Conservation (phyloP, 139 green algal genomes). For the Chlamydomonas sphaeroides region DNA sequence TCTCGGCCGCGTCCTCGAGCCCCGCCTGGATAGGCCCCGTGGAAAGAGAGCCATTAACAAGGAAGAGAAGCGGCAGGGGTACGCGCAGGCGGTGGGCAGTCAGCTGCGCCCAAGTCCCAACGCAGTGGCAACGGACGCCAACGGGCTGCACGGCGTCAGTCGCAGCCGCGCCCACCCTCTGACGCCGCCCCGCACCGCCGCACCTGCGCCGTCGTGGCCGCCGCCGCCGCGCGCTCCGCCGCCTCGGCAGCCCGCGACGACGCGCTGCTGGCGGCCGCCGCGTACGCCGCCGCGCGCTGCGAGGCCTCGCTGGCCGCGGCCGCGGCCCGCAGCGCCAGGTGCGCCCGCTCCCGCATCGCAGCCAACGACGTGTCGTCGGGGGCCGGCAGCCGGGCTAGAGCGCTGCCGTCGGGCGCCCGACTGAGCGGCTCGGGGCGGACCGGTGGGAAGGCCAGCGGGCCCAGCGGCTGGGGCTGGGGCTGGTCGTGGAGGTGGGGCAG, state of each 20-base stretch:
- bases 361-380: not conserved
- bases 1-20: conserved; percentile 18
- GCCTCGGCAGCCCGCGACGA: conserved; percentile 39
- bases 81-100: too few species aligned
- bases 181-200: too few species aligned
- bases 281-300: conserved; percentile 44
- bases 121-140: not conserved
- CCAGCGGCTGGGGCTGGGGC: too few species aligned
- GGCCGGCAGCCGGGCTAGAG: conserved; percentile 1
- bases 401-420: conserved; percentile 13
- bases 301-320: conserved; percentile 39
- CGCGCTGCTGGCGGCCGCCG: conserved; percentile 39
- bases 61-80: too few species aligned
- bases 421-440: conserved; percentile 31
- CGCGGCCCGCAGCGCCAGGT: conserved; percentile 25
- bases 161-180: too few species aligned
- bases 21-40: too few species aligned
- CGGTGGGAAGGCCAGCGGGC: not conserved
- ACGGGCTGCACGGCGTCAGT: too few species aligned
- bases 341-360: conserved; percentile 20
- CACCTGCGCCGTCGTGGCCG: conserved; percentile 37
- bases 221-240: conserved; percentile 44
- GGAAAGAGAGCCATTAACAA: too few species aligned
- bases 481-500: too few species aligned
- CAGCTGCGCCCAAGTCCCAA: not conserved